Evolutionary conservation across 306 rosid genomes (phyloP), one percentile per base, ranked within the genome.

Genomic region (Vigna reflexopilosa): DNA sequence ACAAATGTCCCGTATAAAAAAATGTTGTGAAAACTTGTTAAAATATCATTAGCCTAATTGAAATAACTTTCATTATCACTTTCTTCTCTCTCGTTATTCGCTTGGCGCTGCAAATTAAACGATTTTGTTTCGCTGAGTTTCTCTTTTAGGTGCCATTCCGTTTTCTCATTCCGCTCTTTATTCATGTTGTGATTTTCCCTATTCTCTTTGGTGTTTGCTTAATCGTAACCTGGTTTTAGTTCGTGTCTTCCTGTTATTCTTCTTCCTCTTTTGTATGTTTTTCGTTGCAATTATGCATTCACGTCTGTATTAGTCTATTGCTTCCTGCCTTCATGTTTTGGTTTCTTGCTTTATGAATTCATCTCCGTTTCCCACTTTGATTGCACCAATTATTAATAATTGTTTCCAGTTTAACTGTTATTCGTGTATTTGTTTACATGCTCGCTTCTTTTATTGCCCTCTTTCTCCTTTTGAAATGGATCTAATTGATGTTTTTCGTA

Each of bases 401-500:
- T 32, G 17, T 34, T 15, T 45, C 32, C 51, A 40, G n/a, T 66
- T 66, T 17, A 66, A 40, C 32, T 40, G 12, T 30, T 61, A 30
- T 13, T 16, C 11, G 7, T 7, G 11, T 59, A 36, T 59, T 2
- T 7, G 0, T 16, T 19, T 40, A 19, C 75, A 9, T 49, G 45
- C 16, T 68, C 49, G 57, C 9, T 15, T 68, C 8, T 26, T 68
- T 47, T 9, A 68, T 47, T 68, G 15, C 13, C 6, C 22, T 17
- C 12, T 30, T 32, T 9, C 15, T 49, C 4, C 6, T 17, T 17
- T 38, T 51, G 10, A 13, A 52, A 64, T 28, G 64, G 68, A 80
- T 80, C 62, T 19, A 42, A 72, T 72, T 51, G 1, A 24, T 63
- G 26, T 28, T 22, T 55, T 67, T 58, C 56, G 0, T 81, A 7